A percentile compares a stretch with the other conserved stretches of the same genome.
Evolutionary conservation across 2,329 filamentous ascomycete species (phyloP).

Genomic region (Ophiosphaerella korrae): DNA sequence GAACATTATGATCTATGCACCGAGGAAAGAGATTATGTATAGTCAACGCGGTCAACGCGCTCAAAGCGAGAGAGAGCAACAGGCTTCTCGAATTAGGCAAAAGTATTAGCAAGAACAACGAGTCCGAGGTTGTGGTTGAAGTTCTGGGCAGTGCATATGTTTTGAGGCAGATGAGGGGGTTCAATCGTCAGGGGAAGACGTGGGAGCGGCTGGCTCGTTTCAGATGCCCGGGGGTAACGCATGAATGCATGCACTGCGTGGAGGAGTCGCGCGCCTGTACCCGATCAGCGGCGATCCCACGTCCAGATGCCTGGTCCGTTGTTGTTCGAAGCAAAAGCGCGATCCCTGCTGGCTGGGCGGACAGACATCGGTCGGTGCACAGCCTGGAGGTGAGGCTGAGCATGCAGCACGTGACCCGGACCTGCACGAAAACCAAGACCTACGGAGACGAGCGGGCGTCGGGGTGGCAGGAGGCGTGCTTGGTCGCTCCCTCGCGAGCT

Average conservation of each 20-base stretch:
- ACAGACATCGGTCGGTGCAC: no score
- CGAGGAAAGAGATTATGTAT: constrained; percentile 4
- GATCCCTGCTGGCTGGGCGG: no score
- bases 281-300: constrained; percentile 19
- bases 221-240: constrained; percentile 26
- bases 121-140: constrained; percentile 15
- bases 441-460: not conserved
- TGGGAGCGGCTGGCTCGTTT: constrained; percentile 42
- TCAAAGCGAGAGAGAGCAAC: constrained; percentile 15
- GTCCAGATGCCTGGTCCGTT: constrained; percentile 6
- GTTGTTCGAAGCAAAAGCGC: constrained; percentile 4
- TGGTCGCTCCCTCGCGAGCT: constrained; percentile 3
- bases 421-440: constrained; percentile 7
- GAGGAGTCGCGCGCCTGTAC: constrained; percentile 16
- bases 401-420: constrained; percentile 14
- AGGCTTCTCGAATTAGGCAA: constrained; percentile 6
- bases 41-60: constrained; percentile 30
- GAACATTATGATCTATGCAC: constrained; percentile 32
- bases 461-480: constrained; percentile 8
- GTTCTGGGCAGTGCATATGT: constrained; percentile 30
- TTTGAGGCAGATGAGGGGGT: constrained; percentile 35
- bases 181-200: constrained; percentile 40
- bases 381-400: not conserved
- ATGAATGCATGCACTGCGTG: constrained; percentile 22
- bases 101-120: constrained; percentile 18